Evolutionary conservation across 2,329 filamentous ascomycete genomes (phyloP).

Genomic region (Cercospora sp.): DNA sequence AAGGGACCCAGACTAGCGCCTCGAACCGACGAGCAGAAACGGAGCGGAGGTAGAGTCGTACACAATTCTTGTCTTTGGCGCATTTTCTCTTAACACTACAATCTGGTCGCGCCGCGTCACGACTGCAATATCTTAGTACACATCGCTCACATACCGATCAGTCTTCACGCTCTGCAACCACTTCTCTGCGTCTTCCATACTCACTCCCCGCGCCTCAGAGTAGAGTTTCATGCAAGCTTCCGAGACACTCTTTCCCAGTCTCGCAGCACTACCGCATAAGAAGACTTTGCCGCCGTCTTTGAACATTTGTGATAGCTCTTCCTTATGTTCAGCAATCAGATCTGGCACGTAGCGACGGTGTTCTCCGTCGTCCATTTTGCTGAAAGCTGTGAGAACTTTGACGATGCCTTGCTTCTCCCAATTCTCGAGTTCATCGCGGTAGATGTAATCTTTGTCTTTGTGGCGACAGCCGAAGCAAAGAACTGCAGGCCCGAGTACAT

Average conservation of each 20-base stretch:
- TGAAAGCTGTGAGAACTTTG: constrained; percentile 17
- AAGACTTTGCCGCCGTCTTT: constrained; percentile 57
- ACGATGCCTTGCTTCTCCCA: constrained; percentile 23
- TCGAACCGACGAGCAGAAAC: no score
- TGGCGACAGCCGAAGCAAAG: constrained; percentile 36
- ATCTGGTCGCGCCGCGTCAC: no score
- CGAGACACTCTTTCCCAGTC: constrained; percentile 46
- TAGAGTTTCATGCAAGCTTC: constrained; percentile 46
- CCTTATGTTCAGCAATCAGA: constrained; percentile 48
- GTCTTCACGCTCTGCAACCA: constrained; percentile 51
- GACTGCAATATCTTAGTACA: constrained; percentile 11
- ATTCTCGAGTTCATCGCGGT: constrained; percentile 23
- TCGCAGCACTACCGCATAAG: constrained; percentile 59
- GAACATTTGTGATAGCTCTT: constrained; percentile 49
- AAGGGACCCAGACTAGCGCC: no score
- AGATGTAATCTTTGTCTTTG: constrained; percentile 37
- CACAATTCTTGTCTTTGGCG: no score
- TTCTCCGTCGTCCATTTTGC: constrained; percentile 44
- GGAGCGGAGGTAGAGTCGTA: no score
- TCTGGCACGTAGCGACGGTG: constrained; percentile 54
- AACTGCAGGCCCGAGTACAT: constrained; percentile 25
- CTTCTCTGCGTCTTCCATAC: constrained; percentile 42
- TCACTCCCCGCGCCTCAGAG: constrained; percentile 38
- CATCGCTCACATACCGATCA: constrained; percentile 45
- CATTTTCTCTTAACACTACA: no score